Evolutionary conservation across 441 rosid genomes (phyloP).

Genomic region (Metrosideros polymorpha): DNA sequence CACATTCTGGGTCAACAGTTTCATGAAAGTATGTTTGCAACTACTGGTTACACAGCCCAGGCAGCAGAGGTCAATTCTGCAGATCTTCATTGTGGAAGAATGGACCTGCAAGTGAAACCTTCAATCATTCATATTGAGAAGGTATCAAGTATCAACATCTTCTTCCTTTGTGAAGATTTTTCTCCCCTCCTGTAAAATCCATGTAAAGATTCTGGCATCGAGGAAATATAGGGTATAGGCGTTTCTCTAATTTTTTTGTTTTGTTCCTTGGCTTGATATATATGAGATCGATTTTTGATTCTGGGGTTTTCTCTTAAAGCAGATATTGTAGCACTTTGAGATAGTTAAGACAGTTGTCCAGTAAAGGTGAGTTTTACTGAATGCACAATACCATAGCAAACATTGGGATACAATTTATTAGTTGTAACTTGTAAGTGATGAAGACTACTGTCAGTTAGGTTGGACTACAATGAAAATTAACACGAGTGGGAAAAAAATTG

Average conservation of each 20-base stretch:
- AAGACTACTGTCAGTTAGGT: neutral
- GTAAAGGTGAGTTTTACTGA: neutral
- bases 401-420: neutral
- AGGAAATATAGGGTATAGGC: neutral
- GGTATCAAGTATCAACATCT: neutral
- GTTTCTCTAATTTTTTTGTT: neutral
- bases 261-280: neutral
- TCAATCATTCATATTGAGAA: neutral
- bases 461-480: neutral
- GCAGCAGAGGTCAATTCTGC: neutral
- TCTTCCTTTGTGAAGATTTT: neutral
- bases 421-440: neutral
- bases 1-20: neutral
- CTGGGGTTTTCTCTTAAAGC: neutral
- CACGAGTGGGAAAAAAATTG: neutral
- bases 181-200: neutral
- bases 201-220: neutral
- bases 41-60: neutral
- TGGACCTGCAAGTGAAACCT: neutral
- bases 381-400: neutral
- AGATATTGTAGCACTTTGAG: neutral
- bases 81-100: neutral
- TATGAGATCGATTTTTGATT: neutral
- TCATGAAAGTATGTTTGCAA: neutral
- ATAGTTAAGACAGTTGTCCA: neutral